These are phyloP conservation scores for Pelargonium nanum DNA, from an alignment of 345 rosid species.

Conservation along the genomic window DNA sequence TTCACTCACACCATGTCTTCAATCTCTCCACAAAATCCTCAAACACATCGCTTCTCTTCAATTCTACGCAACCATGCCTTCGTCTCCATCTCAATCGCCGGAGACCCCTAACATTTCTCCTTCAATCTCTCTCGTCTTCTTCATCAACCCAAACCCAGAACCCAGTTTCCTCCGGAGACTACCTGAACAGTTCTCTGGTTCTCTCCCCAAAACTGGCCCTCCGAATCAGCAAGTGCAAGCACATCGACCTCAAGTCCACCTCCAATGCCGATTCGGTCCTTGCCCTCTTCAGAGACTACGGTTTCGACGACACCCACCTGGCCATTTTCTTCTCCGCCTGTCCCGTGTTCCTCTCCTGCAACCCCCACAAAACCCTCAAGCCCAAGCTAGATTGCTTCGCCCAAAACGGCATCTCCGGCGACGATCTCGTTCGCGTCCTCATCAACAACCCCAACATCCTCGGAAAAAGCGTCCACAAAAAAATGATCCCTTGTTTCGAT, in stretches of 20 bases:
- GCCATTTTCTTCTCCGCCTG: slow-evolving; percentile 1
- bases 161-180: background rate
- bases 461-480: background rate
- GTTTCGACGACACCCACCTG: slow-evolving; percentile 3
- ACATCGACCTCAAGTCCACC: background rate
- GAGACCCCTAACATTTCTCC: too few species aligned
- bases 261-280: slow-evolving; percentile 3
- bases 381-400: slow-evolving; percentile 17
- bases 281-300: slow-evolving; percentile 9
- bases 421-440: slow-evolving; percentile 8
- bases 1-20: too few species aligned
- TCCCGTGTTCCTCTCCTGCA: slow-evolving; percentile 1
- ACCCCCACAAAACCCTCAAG: slow-evolving; percentile 6
- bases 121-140: background rate
- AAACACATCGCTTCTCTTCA: too few species aligned
- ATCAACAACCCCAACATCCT: slow-evolving; percentile 12
- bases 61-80: too few species aligned
- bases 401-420: slow-evolving; percentile 7
- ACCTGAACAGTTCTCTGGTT: background rate
- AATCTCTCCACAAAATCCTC: too few species aligned
- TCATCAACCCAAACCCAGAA: background rate
- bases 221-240: background rate
- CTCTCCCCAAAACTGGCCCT: background rate
- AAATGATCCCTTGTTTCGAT: slow-evolving; percentile 10
- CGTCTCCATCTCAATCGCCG: too few species aligned